These are phyloP conservation scores for Pharus latifolius DNA, from an alignment of 176 grass and related monocot genomes.

Conservation along the genomic window DNA sequence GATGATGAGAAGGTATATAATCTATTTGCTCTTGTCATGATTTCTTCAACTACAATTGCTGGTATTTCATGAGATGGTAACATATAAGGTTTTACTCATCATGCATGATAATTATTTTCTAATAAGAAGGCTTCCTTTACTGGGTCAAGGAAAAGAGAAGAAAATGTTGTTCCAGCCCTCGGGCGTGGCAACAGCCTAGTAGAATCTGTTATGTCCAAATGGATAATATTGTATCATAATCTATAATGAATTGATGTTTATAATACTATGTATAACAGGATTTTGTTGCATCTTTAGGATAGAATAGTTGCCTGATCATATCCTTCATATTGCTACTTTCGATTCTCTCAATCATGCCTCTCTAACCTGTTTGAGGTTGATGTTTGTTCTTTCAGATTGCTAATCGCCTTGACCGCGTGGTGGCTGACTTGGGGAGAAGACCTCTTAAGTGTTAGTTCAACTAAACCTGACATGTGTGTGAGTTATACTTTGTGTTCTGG, in stretches of 20 bases:
- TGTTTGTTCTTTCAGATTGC: slow-evolving; percentile 63
- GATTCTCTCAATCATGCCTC: background rate
- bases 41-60: background rate
- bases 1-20: slow-evolving; percentile 81
- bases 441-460: slow-evolving; percentile 91
- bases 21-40: slow-evolving; percentile 2
- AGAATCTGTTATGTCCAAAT: background rate
- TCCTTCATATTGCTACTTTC: background rate
- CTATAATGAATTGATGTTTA: background rate
- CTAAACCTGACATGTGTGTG: too few species aligned
- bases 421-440: slow-evolving; percentile 83
- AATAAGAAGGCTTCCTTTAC: background rate
- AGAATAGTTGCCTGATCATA: background rate
- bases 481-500: too few species aligned
- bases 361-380: background rate
- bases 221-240: background rate
- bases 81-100: background rate
- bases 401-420: slow-evolving; percentile 72
- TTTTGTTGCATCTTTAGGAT: background rate
- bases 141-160: background rate
- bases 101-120: background rate
- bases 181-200: background rate
- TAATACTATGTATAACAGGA: background rate
- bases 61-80: background rate
- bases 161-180: background rate